Base-by-base conservation (phyloP, 225 moss, liverwort and hornwort species). In the Straminergon stramineum region DNA sequence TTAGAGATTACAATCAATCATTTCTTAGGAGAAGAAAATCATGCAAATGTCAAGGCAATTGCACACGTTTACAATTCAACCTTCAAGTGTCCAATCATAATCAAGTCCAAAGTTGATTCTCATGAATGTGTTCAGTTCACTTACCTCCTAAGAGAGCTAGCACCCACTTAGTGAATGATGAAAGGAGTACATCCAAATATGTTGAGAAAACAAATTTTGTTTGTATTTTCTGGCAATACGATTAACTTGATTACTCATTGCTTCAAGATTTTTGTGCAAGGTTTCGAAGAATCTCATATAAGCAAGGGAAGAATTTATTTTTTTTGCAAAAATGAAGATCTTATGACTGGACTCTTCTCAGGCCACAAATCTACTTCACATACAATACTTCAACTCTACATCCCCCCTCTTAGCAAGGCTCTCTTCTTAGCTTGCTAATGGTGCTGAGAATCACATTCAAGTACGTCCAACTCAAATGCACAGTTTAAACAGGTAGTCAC, bases 151-250 rank as follows among this genome's bases (percentile, higher is more conserved):
- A 32, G 7, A 74, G 15, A 74, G 8, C 17, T 17, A 30, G 17
- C 30, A 75, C 31, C 7, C 31, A 75, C 20, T 75, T 52, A 13
- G 9, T 34, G 12, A 53, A 76, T 34, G 52, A 52, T 19, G 18
- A 31, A 20, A 2, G 48, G 18, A 17, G 2, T 20, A 13, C 4
- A 21, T 31, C 21, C 5, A 7, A 53, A 53, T 8, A 34, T 2
- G 0, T 34, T 15, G 4, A 56, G 6, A 79, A 79, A 56, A 4
- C 10, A 79, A 37, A 79, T 56, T 78, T 13, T 56, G 3, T 53
- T 10, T 9, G 2, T 51, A 7, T 31, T 75, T 22, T 51, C 0
- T 1, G 2, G 2, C 2, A 0, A 75, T 75, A 14, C 20, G 2
- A 53, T 34, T 34, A 5, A 3, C 35, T 34, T 53, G 9, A 23